Evolutionary conservation across 805 yeast genomes (phyloP).

Genomic region (Suhomyces canberraensis): DNA sequence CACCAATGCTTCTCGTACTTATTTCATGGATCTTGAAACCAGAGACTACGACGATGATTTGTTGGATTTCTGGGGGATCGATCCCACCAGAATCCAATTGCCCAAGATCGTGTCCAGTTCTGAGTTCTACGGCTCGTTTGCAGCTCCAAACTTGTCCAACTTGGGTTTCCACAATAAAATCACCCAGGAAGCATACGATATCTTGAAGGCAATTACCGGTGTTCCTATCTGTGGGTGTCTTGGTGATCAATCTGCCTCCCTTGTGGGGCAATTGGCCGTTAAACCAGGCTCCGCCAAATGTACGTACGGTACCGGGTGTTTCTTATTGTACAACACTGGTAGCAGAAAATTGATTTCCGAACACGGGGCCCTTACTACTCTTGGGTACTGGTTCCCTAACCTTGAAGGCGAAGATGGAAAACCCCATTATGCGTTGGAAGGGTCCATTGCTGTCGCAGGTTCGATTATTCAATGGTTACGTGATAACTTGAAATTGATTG

Average conservation of each 20-base stretch:
- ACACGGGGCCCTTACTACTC: conserved; percentile 84
- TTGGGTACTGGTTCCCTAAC: conserved; percentile 85
- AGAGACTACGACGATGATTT: conserved; percentile 73
- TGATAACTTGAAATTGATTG: conserved; percentile 81
- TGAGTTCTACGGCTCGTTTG: conserved; percentile 71
- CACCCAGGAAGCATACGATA: conserved; percentile 50
- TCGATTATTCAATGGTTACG: conserved; percentile 91
- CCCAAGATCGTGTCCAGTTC: conserved; percentile 81
- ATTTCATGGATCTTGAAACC: conserved; percentile 79
- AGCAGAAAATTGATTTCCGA: conserved; percentile 61
- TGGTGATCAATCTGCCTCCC: conserved; percentile 92
- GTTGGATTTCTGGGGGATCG: conserved; percentile 77
- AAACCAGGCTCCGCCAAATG: conserved; percentile 85
- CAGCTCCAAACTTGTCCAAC: conserved; percentile 53
- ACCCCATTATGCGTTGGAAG: conserved; percentile 90
- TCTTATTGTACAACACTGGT: conserved; percentile 86
- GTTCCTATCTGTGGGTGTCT: conserved; percentile 85
- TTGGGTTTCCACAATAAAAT: conserved; percentile 52
- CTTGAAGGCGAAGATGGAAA: conserved; percentile 43
- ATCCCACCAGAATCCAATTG: conserved; percentile 55
- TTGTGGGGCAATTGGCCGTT: conserved; percentile 89
- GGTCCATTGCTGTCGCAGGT: conserved; percentile 95
- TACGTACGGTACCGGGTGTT: conserved; percentile 96
- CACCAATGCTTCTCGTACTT: conserved; percentile 88
- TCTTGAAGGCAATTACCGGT: conserved; percentile 48